Conservation (phyloP, 176 grass and related monocot species). For the Alloteropsis semialata region DNA sequence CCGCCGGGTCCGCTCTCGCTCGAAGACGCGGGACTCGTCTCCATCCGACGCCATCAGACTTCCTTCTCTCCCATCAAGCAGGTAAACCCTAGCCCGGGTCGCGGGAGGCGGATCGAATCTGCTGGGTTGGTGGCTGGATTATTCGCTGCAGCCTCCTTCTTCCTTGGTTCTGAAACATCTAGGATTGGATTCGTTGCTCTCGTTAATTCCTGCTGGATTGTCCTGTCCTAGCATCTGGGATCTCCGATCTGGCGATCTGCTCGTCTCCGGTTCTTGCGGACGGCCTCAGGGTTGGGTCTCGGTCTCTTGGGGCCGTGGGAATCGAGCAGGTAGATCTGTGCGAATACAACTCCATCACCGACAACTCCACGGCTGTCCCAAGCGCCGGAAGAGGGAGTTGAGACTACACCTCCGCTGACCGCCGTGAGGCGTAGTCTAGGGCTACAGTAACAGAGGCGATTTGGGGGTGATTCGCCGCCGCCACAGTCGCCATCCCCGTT, state of each 20-base stretch:
- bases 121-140: not conserved
- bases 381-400: too few relatives aligned
- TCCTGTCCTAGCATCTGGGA: too few relatives aligned
- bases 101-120: constrained; percentile 14
- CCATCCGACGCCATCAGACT: not conserved
- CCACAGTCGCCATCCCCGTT: too few relatives aligned
- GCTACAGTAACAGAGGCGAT: too few relatives aligned
- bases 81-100: constrained; percentile 42
- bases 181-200: not conserved
- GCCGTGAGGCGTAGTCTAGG: too few relatives aligned
- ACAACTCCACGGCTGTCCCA: too few relatives aligned
- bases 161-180: constrained; percentile 2
- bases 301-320: not conserved
- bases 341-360: too few relatives aligned
- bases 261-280: constrained; percentile 19
- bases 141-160: not conserved
- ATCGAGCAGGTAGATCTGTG: not conserved
- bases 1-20: not conserved
- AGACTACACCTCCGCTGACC: too few relatives aligned
- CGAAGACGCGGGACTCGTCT: not conserved
- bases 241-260: constrained; percentile 35
- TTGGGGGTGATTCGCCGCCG: too few relatives aligned
- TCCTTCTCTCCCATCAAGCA: not conserved
- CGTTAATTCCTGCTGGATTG: too few relatives aligned
- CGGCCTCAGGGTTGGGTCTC: not conserved